phyloP scores from a whole-genome alignment of 345 rosid genomes.

The Euphorbia tirucalli region DNA sequence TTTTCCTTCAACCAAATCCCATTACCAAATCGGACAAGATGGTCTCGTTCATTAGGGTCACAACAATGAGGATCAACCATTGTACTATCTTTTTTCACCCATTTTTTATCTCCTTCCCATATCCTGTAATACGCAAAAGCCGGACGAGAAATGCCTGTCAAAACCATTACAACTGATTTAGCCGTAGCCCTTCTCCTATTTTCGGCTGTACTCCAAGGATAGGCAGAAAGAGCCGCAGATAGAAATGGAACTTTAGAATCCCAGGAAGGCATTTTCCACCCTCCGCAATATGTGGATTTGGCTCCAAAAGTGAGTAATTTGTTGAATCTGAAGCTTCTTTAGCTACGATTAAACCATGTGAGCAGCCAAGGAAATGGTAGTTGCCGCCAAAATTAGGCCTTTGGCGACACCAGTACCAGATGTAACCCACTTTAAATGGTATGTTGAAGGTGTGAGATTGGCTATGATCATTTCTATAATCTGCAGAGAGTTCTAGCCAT shows the following conservation, averaged over 20 bases:
- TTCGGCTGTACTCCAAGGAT: background rate
- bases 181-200: background rate
- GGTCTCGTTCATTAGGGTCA: background rate
- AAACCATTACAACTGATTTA: constrained; percentile 13
- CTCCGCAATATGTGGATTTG: no score
- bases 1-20: constrained; percentile 29
- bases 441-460: background rate
- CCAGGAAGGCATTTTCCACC: constrained; percentile 6
- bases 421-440: background rate
- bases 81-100: constrained; percentile 24
- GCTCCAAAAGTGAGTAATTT: no score
- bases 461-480: background rate
- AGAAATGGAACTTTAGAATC: constrained; percentile 15
- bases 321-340: background rate
- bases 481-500: constrained; percentile 22
- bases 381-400: background rate
- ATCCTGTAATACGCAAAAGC: constrained; percentile 19
- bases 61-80: constrained; percentile 24
- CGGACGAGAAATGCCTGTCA: constrained; percentile 24
- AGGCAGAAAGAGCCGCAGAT: constrained; percentile 10
- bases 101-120: background rate
- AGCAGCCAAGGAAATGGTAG: constrained; percentile 17
- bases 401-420: background rate
- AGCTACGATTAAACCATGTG: background rate
- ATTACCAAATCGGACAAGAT: constrained; percentile 23